Evolutionary conservation across 2,329 filamentous ascomycete species (phyloP), one percentile per base, ranked within the genome.

Genomic region (Fusarium phyllophilum): DNA sequence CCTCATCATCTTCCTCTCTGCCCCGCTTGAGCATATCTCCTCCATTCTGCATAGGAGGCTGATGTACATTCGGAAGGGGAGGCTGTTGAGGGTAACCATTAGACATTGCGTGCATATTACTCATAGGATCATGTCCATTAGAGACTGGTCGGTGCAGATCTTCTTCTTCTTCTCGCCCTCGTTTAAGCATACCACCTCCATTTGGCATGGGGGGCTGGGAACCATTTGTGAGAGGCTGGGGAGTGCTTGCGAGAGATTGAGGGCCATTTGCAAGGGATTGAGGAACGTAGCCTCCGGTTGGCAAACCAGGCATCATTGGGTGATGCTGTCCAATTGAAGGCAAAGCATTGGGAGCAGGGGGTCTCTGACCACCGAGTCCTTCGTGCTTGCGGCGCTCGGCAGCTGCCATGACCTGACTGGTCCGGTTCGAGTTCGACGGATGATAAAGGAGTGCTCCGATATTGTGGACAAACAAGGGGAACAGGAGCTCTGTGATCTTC

Each of bases 401-500:
- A 36, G 94, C 94, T 75, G 94, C 93, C 90, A 97, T 96, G 62
- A 97, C 94, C 80, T 94, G 91, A 82, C 92, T 95, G 52, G 92
- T 94, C 76, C 94, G 88, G 74, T 86, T 93, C 80, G 95, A 93
- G 81, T 98, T 98, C 45, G 93, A 92, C 1, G 96, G 96, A 81
- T 98, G 96, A 83, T 98, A 98, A 56, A 98, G 89, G 74, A 98
- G 87, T 66, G 94, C 93, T 68, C 94, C 94, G 81, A 98, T 98
- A 84, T 98, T 97, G 84, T 98, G 95, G 44, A 98, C 96, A 82
- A 99, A 99, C 55, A 99, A 87, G 59, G 96, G 96, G 82, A 98
- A 99, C 62, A 98, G 86, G 54, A 95, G 86, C 84, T 98, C 96
- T 0, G 96, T 98, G 74, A 98, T 99, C 85, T 98, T 98, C 84